Conservation (phyloP, 228 moss, liverwort and hornwort species). For the Sphagnum fallax region DNA sequence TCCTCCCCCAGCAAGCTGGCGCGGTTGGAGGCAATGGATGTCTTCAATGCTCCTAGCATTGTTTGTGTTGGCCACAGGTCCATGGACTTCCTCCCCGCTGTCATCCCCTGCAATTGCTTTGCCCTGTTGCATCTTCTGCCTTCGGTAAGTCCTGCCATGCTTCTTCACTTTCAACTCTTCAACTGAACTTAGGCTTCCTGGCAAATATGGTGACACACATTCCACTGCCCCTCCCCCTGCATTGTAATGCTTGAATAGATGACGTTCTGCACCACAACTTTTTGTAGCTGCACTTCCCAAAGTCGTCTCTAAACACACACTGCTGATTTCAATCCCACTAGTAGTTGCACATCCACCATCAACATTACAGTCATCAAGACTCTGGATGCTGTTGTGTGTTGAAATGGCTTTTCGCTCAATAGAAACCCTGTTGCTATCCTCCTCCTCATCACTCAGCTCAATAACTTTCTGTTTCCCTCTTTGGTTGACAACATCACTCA, state of each 20-base stretch:
- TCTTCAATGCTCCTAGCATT: no score
- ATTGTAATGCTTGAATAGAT: constrained; percentile 32
- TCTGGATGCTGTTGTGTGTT: constrained; percentile 42
- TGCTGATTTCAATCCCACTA: constrained; percentile 52
- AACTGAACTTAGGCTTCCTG: constrained; percentile 22
- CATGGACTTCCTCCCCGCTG: constrained; percentile 49
- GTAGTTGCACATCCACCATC: constrained; percentile 36
- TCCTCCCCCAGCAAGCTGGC: no score
- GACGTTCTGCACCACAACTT: constrained; percentile 16
- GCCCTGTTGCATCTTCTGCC: constrained; percentile 26
- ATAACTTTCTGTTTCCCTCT: constrained; percentile 57
- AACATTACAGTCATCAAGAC: constrained; percentile 24
- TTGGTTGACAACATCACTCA: constrained; percentile 28
- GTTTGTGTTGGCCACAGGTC: constrained; percentile 27
- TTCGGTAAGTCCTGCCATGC: constrained; percentile 23
- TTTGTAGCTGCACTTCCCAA: constrained; percentile 34
- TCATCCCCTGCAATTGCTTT: constrained; percentile 57
- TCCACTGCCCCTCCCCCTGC: constrained; percentile 42
- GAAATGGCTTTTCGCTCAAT: constrained; percentile 48
- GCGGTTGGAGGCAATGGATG: no score
- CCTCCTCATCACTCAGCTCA: constrained; percentile 54
- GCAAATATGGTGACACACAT: constrained; percentile 32
- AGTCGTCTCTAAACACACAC: constrained; percentile 37
- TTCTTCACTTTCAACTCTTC: constrained; percentile 14
- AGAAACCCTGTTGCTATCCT: constrained; percentile 52